phyloP scores from a whole-genome alignment of 352 stramenopile genomes.

The Globisporangium spiculum region DNA sequence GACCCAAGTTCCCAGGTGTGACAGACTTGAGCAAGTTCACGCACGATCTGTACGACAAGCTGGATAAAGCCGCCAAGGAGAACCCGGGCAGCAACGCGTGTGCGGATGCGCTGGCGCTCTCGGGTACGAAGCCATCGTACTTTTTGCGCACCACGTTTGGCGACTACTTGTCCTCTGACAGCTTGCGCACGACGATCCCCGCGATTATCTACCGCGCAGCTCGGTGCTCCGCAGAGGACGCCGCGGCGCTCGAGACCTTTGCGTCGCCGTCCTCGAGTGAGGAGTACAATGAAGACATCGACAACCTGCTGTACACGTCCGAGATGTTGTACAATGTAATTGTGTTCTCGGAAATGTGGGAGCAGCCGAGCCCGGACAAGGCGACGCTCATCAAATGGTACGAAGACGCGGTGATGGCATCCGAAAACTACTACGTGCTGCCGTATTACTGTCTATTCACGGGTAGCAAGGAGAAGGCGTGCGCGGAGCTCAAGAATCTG shows the following conservation, averaged over 20 bases:
- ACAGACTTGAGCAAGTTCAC: slow-evolving; percentile 47
- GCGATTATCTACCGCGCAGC: slow-evolving; percentile 54
- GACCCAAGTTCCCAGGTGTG: slow-evolving; percentile 56
- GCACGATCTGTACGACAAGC: slow-evolving; percentile 42
- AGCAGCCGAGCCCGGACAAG: slow-evolving; percentile 50
- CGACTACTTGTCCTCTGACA: slow-evolving; percentile 53
- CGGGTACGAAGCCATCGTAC: slow-evolving; percentile 54
- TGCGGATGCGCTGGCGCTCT: slow-evolving; percentile 40
- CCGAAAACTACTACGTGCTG: slow-evolving; percentile 63
- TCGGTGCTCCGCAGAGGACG: slow-evolving; percentile 39
- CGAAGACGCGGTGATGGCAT: slow-evolving; percentile 56
- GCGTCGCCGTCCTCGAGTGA: slow-evolving; percentile 9
- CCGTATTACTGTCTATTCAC: slow-evolving; percentile 82
- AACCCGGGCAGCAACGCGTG: slow-evolving; percentile 41
- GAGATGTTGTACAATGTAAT: slow-evolving; percentile 80
- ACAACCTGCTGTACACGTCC: slow-evolving; percentile 54
- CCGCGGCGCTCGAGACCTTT: slow-evolving; percentile 37
- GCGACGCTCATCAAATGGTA: slow-evolving; percentile 55
- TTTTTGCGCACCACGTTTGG: slow-evolving; percentile 62
- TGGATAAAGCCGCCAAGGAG: slow-evolving; percentile 48
- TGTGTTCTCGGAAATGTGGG: slow-evolving; percentile 79
- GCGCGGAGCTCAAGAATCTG: slow-evolving; percentile 45
- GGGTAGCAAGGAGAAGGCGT: slow-evolving; percentile 54
- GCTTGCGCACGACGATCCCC: slow-evolving; percentile 37
- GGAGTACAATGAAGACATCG: slow-evolving; percentile 34